Evolutionary conservation across 2,329 filamentous ascomycete genomes (phyloP), one percentile per base, ranked within the genome.

Genomic region (Pseudohalonectria lignicola): DNA sequence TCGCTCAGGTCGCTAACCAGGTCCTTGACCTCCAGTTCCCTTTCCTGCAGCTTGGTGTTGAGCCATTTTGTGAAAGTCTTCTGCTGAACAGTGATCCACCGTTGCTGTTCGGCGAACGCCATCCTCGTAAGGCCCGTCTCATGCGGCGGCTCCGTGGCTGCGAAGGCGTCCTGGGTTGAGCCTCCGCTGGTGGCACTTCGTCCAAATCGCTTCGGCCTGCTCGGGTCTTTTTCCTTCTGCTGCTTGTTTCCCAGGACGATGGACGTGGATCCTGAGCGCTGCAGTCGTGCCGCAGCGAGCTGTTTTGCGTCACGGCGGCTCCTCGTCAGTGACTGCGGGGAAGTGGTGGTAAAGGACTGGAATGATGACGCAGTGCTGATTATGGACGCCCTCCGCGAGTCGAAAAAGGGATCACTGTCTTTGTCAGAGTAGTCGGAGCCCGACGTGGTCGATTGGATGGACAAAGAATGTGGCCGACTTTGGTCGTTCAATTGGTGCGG

Each of bases 21-120:
- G 60, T 95, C 86, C 54, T 86, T 80, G 53, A 96, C 85, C 53
- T 81, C 79, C 46, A 95, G 65, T 40, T 81, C 67, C 49, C 90
- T 78, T 43, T 69, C 73, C 58, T 83, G 81, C 52, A 98, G 69
- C 66, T 98, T 98, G 51, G 86, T 93, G 64, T 98, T 98, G 49
- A 98, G 76, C 92, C 92, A 98, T 85, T 96, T 98, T 42, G 88
- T 94, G 63, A 98, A 98, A 20, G 92, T 98, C 74, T 96, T 98
- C 62, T 96, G 83, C 69, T 96, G 90, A 63, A 94, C 87, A 55
- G 70, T 78, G 51, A 82, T 72, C 77, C 77, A 82, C 58, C 71
- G 67, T 59, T 79, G 73, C 61, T 80, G 73, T 56, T 77, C 74
- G 47, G 70, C 62, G 57, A 67, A 76, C 41, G 73, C 75, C 76